phyloP scores from a whole-genome alignment of 2,329 filamentous ascomycete species.

The Apiospora aurea region DNA sequence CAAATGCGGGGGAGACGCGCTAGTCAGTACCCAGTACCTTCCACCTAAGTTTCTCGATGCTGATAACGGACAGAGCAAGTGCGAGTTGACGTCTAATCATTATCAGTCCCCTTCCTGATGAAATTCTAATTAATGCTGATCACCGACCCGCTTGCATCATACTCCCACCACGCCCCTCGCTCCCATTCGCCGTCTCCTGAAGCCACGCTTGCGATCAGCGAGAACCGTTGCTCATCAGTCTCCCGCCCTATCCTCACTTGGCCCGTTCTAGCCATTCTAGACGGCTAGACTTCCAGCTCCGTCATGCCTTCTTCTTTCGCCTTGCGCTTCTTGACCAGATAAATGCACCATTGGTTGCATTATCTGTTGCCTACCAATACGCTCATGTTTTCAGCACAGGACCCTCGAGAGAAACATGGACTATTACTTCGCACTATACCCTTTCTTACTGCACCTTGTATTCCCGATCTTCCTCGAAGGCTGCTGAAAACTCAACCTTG shows the following conservation, averaged over 20 bases:
- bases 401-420: too few relatives aligned
- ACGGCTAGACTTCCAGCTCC: conserved; percentile 7
- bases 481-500: neutral
- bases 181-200: conserved; percentile 14
- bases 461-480: neutral
- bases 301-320: neutral
- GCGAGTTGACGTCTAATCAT: neutral
- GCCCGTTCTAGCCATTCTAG: neutral
- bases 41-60: neutral
- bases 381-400: too few relatives aligned
- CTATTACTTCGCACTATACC: neutral
- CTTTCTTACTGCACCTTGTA: too few relatives aligned
- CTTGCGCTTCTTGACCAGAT: neutral
- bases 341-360: neutral
- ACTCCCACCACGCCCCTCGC: neutral
- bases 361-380: neutral
- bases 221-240: conserved; percentile 8
- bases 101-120: neutral
- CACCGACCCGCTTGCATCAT: neutral
- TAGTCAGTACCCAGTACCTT: neutral
- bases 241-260: neutral
- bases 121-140: neutral
- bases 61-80: neutral
- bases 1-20: conserved; percentile 5
- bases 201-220: conserved; percentile 8